A percentile compares a stretch with the other conserved stretches of the same genome.
Evolutionary conservation across 1,139 yeast species (phyloP).

Genomic region (Geotrichum histeridarum): DNA sequence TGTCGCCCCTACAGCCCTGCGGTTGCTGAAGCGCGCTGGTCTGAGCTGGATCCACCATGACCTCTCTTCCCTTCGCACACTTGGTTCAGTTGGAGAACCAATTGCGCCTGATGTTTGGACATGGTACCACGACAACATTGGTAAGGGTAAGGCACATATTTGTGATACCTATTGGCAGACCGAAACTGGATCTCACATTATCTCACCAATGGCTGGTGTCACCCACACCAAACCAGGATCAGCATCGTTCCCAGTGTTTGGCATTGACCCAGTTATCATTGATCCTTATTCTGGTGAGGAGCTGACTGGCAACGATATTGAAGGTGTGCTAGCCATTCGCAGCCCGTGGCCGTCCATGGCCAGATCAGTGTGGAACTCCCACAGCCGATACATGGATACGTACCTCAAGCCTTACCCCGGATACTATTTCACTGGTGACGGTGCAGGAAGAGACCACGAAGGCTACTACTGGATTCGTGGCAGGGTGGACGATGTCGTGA

Average conservation of each 20-base stretch:
- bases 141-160: constrained; percentile 69
- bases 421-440: constrained; percentile 90
- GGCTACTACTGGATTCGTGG: constrained; percentile 95
- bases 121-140: constrained; percentile 79
- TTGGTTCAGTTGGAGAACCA: constrained; percentile 90
- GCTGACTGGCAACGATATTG: constrained; percentile 75
- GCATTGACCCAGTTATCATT: constrained; percentile 74
- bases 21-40: constrained; percentile 81
- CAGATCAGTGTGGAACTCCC: constrained; percentile 82
- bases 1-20: constrained; percentile 88
- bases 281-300: constrained; percentile 82
- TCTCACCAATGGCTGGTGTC: constrained; percentile 85
- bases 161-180: constrained; percentile 95
- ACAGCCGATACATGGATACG: constrained; percentile 75
- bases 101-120: constrained; percentile 92
- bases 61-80: constrained; percentile 59
- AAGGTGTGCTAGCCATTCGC: constrained; percentile 81
- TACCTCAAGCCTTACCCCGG: constrained; percentile 89
- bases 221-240: constrained; percentile 89
- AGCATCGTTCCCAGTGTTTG: constrained; percentile 86
- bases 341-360: constrained; percentile 92
- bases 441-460: constrained; percentile 90
- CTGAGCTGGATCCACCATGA: constrained; percentile 60
- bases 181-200: constrained; percentile 87
- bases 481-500: constrained; percentile 91